Evolutionary conservation across 2,329 filamentous ascomycete genomes (phyloP), one percentile per base, ranked within the genome.

Genomic region (Colletotrichum abscissum): DNA sequence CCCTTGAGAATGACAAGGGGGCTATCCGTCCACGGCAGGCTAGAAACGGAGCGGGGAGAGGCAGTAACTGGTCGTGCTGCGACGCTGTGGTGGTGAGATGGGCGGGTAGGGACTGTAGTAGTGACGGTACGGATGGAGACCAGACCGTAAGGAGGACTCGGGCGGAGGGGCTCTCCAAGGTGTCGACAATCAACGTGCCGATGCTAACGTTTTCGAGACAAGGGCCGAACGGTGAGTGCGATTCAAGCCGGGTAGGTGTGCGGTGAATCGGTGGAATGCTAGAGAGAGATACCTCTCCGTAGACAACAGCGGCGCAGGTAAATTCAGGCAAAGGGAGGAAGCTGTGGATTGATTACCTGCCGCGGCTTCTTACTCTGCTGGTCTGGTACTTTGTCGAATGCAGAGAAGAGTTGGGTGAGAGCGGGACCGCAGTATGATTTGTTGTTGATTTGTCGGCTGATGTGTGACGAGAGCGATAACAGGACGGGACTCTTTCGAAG

Each of bases 1-100:
- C 60, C 67, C 70, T 73, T 57, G 67, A 62, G 67, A 70, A 66
- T 73, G 67, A 73, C 67, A 67, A 70, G 70, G 60, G 60, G 52
- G 70, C 19, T 49, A 49, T 49, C 42, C 42, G 42, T 49, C 42
- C 42, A 49, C 70, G 67, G 65, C 70, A 60, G 49, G 46, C 66
- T 70, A 70, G 60, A 65, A 33, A 38, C 55, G 35, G 55, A 42
- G 55, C 55, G 62, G 67, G 54, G 42, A 42, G 42, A 42, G 60
- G 63, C 46, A 64, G 57, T 28, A 28, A 59, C 35, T 19, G 59
- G 11, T 26, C 38, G 56, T 60, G 42, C 58, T 35, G 38, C 42
- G 19, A 49, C 42, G 19, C 8, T 49, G 49, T 63, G 28, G 49
- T 68, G 28, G 60, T 42, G 22, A 19, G 54, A 42, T 24, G 54